These are phyloP conservation scores for Picea glauca DNA, from an alignment of 75 land plant species.

Conservation along the genomic window DNA sequence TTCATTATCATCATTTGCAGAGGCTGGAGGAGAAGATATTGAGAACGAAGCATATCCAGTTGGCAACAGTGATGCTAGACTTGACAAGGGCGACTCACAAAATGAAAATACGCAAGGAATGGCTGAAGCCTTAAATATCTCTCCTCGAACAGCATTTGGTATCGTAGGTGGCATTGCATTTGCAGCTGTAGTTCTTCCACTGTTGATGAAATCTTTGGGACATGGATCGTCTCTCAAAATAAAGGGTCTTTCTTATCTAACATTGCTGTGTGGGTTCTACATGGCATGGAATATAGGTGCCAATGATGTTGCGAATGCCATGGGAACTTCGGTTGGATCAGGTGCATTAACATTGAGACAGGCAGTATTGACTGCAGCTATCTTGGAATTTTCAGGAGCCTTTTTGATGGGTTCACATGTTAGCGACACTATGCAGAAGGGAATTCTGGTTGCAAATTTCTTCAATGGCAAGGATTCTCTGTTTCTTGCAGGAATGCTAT, in stretches of 20 bases:
- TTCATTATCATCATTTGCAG: conserved; percentile 16
- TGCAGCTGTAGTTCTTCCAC: conserved; percentile 61
- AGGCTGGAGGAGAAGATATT: conserved; percentile 13
- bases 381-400: conserved; percentile 90
- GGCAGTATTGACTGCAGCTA: conserved; percentile 83
- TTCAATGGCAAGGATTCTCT: conserved; percentile 77
- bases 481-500: conserved; percentile 87
- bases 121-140: conserved; percentile 89
- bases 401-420: conserved; percentile 92
- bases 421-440: conserved; percentile 97
- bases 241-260: conserved; percentile 56
- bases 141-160: conserved; percentile 68
- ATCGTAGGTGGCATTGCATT: conserved; percentile 59
- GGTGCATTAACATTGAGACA: conserved; percentile 87
- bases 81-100: conserved; percentile 5
- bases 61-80: background rate
- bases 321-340: conserved; percentile 98
- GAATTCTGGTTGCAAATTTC: conserved; percentile 68
- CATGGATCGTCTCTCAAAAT: conserved; percentile 42
- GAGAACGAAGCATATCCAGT: background rate
- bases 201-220: conserved; percentile 60
- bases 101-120: conserved; percentile 43
- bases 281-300: conserved; percentile 99
- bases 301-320: conserved; percentile 98
- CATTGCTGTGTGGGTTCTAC: conserved; percentile 85